phyloP scores from a whole-genome alignment of 1,284 basidiomycete genomes.

The Fomitiporia mediterranea region DNA sequence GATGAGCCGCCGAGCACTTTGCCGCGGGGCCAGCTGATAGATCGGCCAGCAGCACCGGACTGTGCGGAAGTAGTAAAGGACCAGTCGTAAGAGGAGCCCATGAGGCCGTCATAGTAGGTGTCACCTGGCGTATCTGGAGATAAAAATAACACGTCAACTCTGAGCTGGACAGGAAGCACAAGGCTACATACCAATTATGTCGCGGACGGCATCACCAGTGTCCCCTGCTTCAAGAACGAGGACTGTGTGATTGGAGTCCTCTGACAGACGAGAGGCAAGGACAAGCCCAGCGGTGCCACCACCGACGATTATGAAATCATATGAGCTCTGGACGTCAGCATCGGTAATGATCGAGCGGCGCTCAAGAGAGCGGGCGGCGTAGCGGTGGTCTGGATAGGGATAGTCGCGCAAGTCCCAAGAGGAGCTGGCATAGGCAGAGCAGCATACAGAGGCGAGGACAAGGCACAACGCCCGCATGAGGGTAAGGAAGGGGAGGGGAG shows the following conservation, averaged over 20 bases:
- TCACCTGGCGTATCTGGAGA: constrained; percentile 44
- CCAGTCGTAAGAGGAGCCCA: constrained; percentile 58
- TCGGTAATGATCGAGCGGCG: constrained; percentile 39
- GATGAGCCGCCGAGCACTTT: constrained; percentile 69
- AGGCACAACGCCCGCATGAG: constrained; percentile 17
- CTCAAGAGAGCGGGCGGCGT: constrained; percentile 22
- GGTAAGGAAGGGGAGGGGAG: neutral
- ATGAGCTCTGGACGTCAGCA: constrained; percentile 36
- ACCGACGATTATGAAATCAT: constrained; percentile 56
- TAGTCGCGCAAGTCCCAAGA: constrained; percentile 25
- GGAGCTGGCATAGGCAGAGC: constrained; percentile 24
- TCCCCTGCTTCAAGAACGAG: constrained; percentile 71
- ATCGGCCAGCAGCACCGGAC: constrained; percentile 34
- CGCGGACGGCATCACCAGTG: constrained; percentile 45
- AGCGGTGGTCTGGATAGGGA: constrained; percentile 22
- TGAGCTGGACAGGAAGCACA: neutral
- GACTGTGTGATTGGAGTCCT: constrained; percentile 62
- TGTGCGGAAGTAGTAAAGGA: constrained; percentile 52
- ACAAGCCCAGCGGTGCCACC: constrained; percentile 75
- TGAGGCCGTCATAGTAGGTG: constrained; percentile 47
- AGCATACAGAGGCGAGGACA: constrained; percentile 26
- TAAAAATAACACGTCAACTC: constrained; percentile 21
- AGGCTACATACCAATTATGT: constrained; percentile 33
- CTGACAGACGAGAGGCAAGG: constrained; percentile 66
- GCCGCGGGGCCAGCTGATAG: constrained; percentile 52